Evolutionary conservation across 164 flowering plant genomes (phyloP), one percentile per base, ranked within the genome.

Genomic region (Magnolia officinalis): DNA sequence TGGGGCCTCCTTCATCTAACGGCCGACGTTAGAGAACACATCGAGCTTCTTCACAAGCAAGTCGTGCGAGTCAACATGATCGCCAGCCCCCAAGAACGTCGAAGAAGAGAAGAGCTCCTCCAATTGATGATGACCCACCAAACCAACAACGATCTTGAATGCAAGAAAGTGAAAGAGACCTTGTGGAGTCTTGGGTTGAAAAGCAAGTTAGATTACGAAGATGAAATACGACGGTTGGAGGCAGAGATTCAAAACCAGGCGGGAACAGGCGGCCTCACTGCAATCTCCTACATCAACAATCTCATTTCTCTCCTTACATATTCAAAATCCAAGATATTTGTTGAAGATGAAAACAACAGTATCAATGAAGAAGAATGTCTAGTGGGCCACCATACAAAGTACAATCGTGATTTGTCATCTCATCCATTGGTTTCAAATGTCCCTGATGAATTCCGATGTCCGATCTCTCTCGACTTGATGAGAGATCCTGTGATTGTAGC

Each of bases 401-500:
- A 66, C 0, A 83, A 87, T 26, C n/a, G 70, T 37, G 71, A 67
- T 1, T 80, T 81, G 68, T 77, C 85, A 72, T 84, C 86, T 74
- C 80, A 75, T 49, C 81, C 87, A 2, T 63, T 67, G 16, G 20
- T 78, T 68, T 79, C 16, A 10, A 70, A 80, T 72, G 81, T 89
- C 65, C 95, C 96, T 3, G 88, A 89, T 45, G 96, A 92, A 61
- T 89, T 86, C 73, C 84, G 90, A 2, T 93, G 96, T 84, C 96
- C 92, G 0, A 86, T 92, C 50, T 86, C 97, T 7, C 88, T 89
- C 3, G 96, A 91, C 65, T 76, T 93, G 82, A 90, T 93, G 91
- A 84, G 78, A 75, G 98, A 92, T 66, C 98, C 97, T 19, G 97
- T 91, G 69, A 90, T 90, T 19, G 81, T 91, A 55, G 85, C 95